Evolutionary conservation across 108 stramenopile species (phyloP).

Genomic region (Cyclotella distinguenda): DNA sequence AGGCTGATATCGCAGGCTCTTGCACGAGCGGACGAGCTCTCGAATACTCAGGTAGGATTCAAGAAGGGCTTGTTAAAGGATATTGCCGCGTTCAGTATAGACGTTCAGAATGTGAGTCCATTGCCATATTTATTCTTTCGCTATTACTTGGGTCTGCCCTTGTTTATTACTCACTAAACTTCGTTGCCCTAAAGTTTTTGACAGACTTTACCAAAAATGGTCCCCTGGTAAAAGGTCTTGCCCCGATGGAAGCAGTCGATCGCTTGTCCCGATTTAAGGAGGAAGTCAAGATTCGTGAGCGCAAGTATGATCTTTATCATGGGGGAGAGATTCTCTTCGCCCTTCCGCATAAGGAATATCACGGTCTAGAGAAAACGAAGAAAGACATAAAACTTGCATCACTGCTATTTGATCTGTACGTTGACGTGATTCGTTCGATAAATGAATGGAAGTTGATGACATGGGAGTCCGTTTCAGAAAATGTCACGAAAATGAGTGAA

Average conservation of each 20-base stretch:
- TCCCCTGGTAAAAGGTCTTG: constrained; percentile 76
- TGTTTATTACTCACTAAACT: no score
- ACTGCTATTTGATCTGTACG: constrained; percentile 85
- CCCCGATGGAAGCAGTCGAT: constrained; percentile 89
- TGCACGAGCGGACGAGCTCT: constrained; percentile 75
- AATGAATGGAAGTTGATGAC: constrained; percentile 82
- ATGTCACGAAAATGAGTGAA: constrained; percentile 74
- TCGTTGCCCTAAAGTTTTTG: no score
- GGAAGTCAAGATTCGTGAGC: constrained; percentile 78
- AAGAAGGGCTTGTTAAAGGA: constrained; percentile 73
- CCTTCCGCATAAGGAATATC: constrained; percentile 81
- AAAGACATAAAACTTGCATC: constrained; percentile 85
- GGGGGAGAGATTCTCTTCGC: constrained; percentile 87
- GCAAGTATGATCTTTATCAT: constrained; percentile 84
- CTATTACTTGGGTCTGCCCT: no score
- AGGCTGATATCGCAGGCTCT: constrained; percentile 76
- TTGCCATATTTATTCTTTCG: no score
- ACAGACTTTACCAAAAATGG: constrained; percentile 78
- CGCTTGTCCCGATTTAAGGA: constrained; percentile 85
- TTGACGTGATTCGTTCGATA: constrained; percentile 83
- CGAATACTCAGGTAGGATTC: constrained; percentile 71
- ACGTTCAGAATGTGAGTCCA: constrained; percentile 52
- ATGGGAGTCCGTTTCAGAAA: constrained; percentile 69
- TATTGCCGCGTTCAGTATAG: constrained; percentile 71
- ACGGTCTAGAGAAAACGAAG: constrained; percentile 73